Conservation (phyloP, 768 basidiomycete species). For the Hygrophorus russula region DNA sequence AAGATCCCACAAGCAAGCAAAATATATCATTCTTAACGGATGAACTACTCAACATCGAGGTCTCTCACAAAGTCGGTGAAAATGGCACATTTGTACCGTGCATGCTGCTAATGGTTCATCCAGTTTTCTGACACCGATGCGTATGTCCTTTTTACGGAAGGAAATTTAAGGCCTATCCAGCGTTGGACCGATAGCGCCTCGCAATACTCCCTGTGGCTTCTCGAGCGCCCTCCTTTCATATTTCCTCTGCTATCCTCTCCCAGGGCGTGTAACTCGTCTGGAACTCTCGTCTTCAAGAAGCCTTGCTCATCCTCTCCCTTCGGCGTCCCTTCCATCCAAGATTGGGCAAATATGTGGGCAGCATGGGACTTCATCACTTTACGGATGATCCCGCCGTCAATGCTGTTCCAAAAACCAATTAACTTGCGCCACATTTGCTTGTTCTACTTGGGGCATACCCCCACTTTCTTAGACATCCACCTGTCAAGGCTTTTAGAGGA, state of each 20-base stretch:
- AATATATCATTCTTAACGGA: constrained; percentile 47
- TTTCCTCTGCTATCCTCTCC: constrained; percentile 55
- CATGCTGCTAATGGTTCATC: background rate
- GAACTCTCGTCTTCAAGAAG: constrained; percentile 13
- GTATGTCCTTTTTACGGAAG: constrained; percentile 54
- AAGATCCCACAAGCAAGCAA: constrained; percentile 32
- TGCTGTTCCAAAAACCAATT: constrained; percentile 88
- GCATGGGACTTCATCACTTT: constrained; percentile 81
- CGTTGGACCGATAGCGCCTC: constrained; percentile 70
- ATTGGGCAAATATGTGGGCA: constrained; percentile 82
- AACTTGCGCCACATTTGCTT: constrained; percentile 90
- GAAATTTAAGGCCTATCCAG: constrained; percentile 75
- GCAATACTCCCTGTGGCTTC: constrained; percentile 79
- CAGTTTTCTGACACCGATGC: constrained; percentile 78
- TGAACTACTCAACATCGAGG: constrained; percentile 80
- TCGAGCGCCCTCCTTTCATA: constrained; percentile 75
- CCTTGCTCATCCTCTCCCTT: constrained; percentile 33
- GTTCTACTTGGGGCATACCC: constrained; percentile 65
- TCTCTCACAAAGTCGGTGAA: constrained; percentile 67
- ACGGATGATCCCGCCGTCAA: constrained; percentile 76
- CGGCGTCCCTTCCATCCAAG: constrained; percentile 57
- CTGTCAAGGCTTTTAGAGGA: constrained; percentile 65
- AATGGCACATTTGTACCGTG: background rate
- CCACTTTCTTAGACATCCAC: constrained; percentile 87
- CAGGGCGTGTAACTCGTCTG: constrained; percentile 11